Percentiles rank a stretch among this genome's conserved stretches.
Conservation (phyloP, 768 basidiomycete genomes). For the Pulveroboletus ravenelii region DNA sequence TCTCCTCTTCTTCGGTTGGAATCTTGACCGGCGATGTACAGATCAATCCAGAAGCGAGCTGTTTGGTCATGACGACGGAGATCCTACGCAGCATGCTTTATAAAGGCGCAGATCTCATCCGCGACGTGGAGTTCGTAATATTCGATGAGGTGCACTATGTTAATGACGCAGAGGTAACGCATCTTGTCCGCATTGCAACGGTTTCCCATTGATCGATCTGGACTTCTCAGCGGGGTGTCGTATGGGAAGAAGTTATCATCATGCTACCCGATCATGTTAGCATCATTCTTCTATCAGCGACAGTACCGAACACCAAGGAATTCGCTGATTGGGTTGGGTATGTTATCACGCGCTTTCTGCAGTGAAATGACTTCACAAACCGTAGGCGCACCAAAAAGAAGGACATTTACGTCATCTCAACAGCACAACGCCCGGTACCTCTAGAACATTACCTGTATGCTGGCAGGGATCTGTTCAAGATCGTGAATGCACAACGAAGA, state of each 20-base stretch:
- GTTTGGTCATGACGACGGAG: conserved; percentile 97
- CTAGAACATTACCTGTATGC: conserved; percentile 96
- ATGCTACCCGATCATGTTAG: conserved; percentile 99
- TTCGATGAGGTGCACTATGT: conserved; percentile 99
- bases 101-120: conserved; percentile 96
- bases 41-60: conserved; percentile 96
- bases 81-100: conserved; percentile 98
- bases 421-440: conserved; percentile 92
- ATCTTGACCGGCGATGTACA: conserved; percentile 98
- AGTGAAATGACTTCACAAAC: conserved; percentile 5
- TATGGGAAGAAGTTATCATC: conserved; percentile 99
- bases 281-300: conserved; percentile 95
- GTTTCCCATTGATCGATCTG: conserved; percentile 12
- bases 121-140: conserved; percentile 98
- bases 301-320: conserved; percentile 96
- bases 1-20: conserved; percentile 85
- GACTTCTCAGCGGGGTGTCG: conserved; percentile 78
- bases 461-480: conserved; percentile 88
- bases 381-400: conserved; percentile 95
- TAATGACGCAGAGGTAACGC: conserved; percentile 89
- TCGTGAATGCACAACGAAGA: conserved; percentile 76
- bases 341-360: conserved; percentile 26
- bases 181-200: conserved; percentile 2
- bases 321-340: conserved; percentile 99
- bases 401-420: conserved; percentile 98